Percentiles rank a stretch among this genome's conserved stretches.
Evolutionary conservation across 805 yeast genomes (phyloP).

Genomic region (Pichia exigua): DNA sequence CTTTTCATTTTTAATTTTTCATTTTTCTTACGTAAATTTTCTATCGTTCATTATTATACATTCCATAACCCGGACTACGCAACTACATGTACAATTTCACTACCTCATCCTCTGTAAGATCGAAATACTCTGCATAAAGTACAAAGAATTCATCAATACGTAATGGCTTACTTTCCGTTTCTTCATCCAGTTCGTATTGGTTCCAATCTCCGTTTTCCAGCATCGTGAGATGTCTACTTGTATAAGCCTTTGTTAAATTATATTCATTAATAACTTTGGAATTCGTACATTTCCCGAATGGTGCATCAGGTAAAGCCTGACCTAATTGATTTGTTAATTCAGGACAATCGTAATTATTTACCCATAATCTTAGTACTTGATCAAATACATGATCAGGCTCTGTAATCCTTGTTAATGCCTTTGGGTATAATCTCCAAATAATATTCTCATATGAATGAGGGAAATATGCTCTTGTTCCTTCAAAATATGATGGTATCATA

Average conservation of each 20-base stretch:
- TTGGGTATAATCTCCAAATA: conserved; percentile 43
- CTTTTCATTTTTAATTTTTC: not conserved
- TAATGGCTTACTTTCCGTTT: conserved; percentile 22
- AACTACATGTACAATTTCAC: not conserved
- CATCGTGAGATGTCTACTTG: conserved; percentile 18
- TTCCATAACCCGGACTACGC: not conserved
- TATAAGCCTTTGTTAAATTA: conserved; percentile 23
- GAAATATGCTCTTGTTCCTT: conserved; percentile 44
- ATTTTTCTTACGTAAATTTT: not conserved
- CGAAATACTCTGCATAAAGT: conserved; percentile 17
- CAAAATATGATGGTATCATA: conserved; percentile 46
- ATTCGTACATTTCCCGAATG: conserved; percentile 24
- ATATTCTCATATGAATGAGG: conserved; percentile 35
- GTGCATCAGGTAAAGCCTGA: conserved; percentile 11
- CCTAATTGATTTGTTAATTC: conserved; percentile 14
- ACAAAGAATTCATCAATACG: conserved; percentile 22
- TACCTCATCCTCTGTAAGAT: conserved; percentile 6
- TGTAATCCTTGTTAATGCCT: conserved; percentile 23
- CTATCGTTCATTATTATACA: not conserved
- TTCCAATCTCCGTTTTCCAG: conserved; percentile 7
- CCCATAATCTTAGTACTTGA: conserved; percentile 53
- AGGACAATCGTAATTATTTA: conserved; percentile 24
- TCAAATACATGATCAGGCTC: conserved; percentile 38
- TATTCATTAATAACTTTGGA: conserved; percentile 26
- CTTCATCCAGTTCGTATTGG: conserved; percentile 10